Conservation (phyloP, 148 eudicot genomes). For the Bassia scoparia region DNA sequence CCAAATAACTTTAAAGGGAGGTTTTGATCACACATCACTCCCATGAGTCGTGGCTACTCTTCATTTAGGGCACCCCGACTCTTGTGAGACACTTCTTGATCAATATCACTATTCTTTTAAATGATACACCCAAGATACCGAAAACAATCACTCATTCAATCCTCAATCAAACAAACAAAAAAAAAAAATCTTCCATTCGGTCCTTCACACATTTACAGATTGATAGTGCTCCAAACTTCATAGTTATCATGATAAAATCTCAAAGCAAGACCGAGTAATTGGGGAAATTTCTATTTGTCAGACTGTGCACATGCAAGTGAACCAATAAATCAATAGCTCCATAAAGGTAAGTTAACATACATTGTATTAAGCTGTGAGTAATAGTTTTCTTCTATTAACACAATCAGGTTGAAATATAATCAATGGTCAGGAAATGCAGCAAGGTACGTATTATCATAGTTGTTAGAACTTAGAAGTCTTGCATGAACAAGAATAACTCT, state of each 20-base stretch:
- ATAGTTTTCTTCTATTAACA: background rate
- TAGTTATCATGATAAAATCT: background rate
- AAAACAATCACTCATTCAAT: too few species aligned
- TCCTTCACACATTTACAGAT: background rate
- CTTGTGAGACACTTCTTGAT: too few species aligned
- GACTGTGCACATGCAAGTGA: background rate
- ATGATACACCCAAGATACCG: too few species aligned
- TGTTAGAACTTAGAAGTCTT: background rate
- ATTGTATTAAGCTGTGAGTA: background rate
- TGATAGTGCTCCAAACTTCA: background rate
- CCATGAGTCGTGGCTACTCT: too few species aligned
- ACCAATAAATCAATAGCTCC: background rate
- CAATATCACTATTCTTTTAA: too few species aligned
- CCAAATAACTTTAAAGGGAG: too few species aligned
- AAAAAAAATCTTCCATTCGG: too few species aligned
- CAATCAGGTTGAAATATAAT: background rate
- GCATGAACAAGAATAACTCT: background rate
- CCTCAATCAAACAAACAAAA: too few species aligned
- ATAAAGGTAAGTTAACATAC: background rate
- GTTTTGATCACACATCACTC: too few species aligned
- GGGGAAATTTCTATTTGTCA: background rate
- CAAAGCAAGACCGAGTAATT: background rate
- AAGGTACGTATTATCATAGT: background rate
- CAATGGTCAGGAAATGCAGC: background rate
- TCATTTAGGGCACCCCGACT: too few species aligned